Evolutionary conservation across 73 alveolate genomes (phyloP), one percentile per base, ranked within the genome.

Genomic region (Paramecium sexaurelia): DNA sequence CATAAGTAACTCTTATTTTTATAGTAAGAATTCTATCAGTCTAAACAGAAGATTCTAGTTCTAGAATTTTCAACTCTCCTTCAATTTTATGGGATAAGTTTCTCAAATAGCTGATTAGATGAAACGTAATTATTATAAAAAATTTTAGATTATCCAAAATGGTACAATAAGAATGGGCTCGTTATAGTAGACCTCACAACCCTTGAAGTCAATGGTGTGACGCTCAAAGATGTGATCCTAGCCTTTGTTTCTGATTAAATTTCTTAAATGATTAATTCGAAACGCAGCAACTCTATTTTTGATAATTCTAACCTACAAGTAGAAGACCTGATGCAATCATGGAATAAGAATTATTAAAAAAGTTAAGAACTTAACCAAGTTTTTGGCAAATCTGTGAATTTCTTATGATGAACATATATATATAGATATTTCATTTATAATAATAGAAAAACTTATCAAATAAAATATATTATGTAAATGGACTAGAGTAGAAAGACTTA

Each of bases 341-440:
- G 83, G 83, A 61, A 61, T 61, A 26, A 61, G 13, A 61, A 61
- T 32, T 61, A 61, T 61, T 26, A 26, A 26, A 29, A 26, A 27
- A 26, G 83, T 61, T 24, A 61, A 61, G 83, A 61, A 61, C 43
- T 61, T 32, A 61, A 61, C 83, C 45, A 61, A 29, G 83, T 61
- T 1, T 10, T 61, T 61, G 83, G 26, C 83, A 61, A 19, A 61
- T 61, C 83, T 61, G 83, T 61, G 83, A 61, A 61, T 27, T 61
- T 61, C 83, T 61, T 61, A 61, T 61, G 83, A 61, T 61, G 67
- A 15, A 51, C 15, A 51, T 51, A 51, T 51, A 51, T 51, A 51
- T 51, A 20, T 51, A 51, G 67, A 51, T 51, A 51, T 51, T 35
- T 51, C 29, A 51, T 51, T 3, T 47, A 13, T 15, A 47, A 47